phyloP scores from a whole-genome alignment of 352 stramenopile genomes.

The Chloridella minuta region DNA sequence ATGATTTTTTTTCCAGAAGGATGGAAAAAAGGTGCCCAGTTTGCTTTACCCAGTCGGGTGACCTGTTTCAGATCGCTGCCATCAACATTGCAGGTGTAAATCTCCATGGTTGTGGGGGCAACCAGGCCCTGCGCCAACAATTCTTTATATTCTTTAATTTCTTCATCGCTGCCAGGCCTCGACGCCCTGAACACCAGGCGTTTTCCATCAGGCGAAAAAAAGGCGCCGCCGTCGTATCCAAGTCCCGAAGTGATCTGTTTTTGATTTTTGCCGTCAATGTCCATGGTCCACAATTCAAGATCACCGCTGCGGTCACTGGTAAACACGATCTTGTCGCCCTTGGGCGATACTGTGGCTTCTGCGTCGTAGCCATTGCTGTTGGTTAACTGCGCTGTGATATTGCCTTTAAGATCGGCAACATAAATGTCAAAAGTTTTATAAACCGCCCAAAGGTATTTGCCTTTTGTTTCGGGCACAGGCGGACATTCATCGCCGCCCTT shows the following conservation, averaged over 20 bases:
- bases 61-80: neutral
- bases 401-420: neutral
- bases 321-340: neutral
- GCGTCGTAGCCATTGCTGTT: neutral
- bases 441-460: neutral
- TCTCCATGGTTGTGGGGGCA: neutral
- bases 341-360: neutral
- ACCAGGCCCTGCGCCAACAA: neutral
- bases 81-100: neutral
- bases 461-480: neutral
- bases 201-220: neutral
- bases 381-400: neutral
- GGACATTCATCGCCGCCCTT: neutral
- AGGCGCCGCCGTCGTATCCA: neutral
- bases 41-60: neutral
- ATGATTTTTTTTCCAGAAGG: constrained; percentile 1
- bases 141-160: constrained; percentile 2
- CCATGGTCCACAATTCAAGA: neutral
- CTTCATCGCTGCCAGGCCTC: neutral
- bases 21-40: neutral
- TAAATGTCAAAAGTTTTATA: neutral
- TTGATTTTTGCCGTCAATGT: neutral
- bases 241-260: neutral
- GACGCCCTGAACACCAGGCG: neutral
- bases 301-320: neutral